Evolutionary conservation across 495 filamentous ascomycete genomes (phyloP).

Genomic region (Parathielavia appendiculata): DNA sequence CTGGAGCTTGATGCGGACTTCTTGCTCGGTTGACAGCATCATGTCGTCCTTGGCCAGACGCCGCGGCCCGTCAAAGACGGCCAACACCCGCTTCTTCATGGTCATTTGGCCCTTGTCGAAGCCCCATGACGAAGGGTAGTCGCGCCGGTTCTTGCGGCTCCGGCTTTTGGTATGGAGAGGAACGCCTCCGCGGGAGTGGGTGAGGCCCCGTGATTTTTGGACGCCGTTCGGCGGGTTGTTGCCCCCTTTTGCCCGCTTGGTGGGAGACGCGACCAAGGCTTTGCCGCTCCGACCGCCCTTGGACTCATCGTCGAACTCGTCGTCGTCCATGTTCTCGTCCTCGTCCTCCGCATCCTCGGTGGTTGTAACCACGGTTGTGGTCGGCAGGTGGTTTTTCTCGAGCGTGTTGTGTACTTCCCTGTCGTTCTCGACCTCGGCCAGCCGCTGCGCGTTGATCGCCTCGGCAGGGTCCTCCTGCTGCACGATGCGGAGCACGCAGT

Average conservation of each 20-base stretch:
- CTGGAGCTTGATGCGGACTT: constrained; percentile 76
- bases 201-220: constrained; percentile 52
- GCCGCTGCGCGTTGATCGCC: constrained; percentile 83
- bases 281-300: constrained; percentile 27
- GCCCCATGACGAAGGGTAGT: constrained; percentile 90
- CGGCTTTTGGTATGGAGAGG: constrained; percentile 59
- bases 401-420: constrained; percentile 77
- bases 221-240: constrained; percentile 46
- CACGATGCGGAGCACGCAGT: constrained; percentile 95
- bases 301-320: constrained; percentile 39
- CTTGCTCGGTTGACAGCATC: constrained; percentile 94
- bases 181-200: constrained; percentile 58
- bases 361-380: constrained; percentile 51
- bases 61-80: constrained; percentile 84
- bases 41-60: constrained; percentile 97
- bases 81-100: constrained; percentile 93
- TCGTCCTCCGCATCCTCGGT: constrained; percentile 62
- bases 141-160: constrained; percentile 72
- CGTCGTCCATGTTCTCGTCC: constrained; percentile 55
- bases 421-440: constrained; percentile 79
- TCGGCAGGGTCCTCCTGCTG: constrained; percentile 96
- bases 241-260: constrained; percentile 36
- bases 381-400: constrained; percentile 69
- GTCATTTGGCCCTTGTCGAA: constrained; percentile 86
- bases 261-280: constrained; percentile 28